Conservation (phyloP, 2,329 filamentous ascomycete genomes). For the Bipolaris gigantea region DNA sequence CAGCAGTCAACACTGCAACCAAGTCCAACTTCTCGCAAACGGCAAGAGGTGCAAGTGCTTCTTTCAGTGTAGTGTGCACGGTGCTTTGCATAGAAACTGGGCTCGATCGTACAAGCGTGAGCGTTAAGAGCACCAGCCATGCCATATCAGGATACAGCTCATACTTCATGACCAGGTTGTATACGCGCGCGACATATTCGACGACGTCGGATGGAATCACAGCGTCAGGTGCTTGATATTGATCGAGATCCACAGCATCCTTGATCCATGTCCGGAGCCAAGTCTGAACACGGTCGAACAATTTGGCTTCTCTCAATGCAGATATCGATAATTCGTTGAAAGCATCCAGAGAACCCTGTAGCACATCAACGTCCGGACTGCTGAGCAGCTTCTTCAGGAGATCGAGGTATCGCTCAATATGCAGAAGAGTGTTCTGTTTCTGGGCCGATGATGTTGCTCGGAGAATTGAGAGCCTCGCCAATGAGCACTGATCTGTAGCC, state of each 20-base stretch:
- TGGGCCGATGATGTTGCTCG: constrained; percentile 29
- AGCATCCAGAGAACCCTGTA: constrained; percentile 30
- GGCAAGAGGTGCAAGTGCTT: constrained; percentile 19
- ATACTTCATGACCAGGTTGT: constrained; percentile 28
- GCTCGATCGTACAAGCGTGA: constrained; percentile 22
- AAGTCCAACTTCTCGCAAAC: constrained; percentile 27
- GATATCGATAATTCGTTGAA: constrained; percentile 31
- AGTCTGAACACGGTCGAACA: constrained; percentile 18
- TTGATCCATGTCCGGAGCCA: constrained; percentile 30
- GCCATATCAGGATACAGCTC: constrained; percentile 24
- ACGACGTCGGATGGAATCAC: constrained; percentile 12
- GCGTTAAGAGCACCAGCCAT: constrained; percentile 30
- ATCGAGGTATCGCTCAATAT: constrained; percentile 26
- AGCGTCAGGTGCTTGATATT: constrained; percentile 16
- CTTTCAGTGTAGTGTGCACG: constrained; percentile 16
- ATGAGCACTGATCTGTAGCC: constrained; percentile 25
- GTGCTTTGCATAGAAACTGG: constrained; percentile 14
- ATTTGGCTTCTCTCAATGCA: constrained; percentile 20
- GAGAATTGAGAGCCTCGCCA: constrained; percentile 30
- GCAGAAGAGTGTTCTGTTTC: constrained; percentile 25
- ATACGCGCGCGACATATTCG: constrained; percentile 25
- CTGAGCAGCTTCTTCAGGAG: constrained; percentile 28
- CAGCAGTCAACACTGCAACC: constrained; percentile 17
- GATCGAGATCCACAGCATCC: constrained; percentile 23
- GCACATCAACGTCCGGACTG: constrained; percentile 7